Percentiles rank a stretch among this genome's conserved stretches.
These are phyloP conservation scores for Zasmidium citrigriseum DNA, from an alignment of 2,329 filamentous ascomycete genomes.

Conservation along the genomic window DNA sequence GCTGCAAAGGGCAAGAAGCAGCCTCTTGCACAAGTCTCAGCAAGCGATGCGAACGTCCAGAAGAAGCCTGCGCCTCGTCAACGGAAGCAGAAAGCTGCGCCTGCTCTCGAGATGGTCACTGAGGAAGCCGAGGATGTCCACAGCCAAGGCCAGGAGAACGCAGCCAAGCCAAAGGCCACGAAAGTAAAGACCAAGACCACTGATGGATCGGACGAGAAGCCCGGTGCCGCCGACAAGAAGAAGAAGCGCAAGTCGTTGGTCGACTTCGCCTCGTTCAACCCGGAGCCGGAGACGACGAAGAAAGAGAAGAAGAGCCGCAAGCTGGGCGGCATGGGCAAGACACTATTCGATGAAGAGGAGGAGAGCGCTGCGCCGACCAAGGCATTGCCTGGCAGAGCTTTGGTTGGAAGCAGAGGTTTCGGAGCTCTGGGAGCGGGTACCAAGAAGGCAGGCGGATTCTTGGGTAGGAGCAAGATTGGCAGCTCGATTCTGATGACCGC, in stretches of 20 bases:
- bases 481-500: conserved; percentile 31
- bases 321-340: conserved; percentile 39
- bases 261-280: conserved; percentile 42
- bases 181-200: conserved; percentile 43
- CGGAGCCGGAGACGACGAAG: conserved; percentile 31
- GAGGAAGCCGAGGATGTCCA: conserved; percentile 43
- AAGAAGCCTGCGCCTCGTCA: conserved; percentile 39
- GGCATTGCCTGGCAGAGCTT: conserved; percentile 26
- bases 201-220: conserved; percentile 35
- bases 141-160: conserved; percentile 40
- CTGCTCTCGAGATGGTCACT: conserved; percentile 45
- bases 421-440: conserved; percentile 31
- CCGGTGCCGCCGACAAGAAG: conserved; percentile 38
- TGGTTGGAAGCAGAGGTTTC: conserved; percentile 34
- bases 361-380: conserved; percentile 30
- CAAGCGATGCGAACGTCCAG: conserved; percentile 44
- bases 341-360: conserved; percentile 43
- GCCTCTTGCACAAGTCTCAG: conserved; percentile 46
- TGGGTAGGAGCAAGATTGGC: conserved; percentile 27
- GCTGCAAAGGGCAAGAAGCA: conserved; percentile 39
- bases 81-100: conserved; percentile 40
- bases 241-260: conserved; percentile 49
- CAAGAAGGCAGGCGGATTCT: conserved; percentile 30
- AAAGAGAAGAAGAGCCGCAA: conserved; percentile 39
- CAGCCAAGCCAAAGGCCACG: conserved; percentile 28